phyloP scores from a whole-genome alignment of 2,329 filamentous ascomycete species.

The Calonectria fujianensis region DNA sequence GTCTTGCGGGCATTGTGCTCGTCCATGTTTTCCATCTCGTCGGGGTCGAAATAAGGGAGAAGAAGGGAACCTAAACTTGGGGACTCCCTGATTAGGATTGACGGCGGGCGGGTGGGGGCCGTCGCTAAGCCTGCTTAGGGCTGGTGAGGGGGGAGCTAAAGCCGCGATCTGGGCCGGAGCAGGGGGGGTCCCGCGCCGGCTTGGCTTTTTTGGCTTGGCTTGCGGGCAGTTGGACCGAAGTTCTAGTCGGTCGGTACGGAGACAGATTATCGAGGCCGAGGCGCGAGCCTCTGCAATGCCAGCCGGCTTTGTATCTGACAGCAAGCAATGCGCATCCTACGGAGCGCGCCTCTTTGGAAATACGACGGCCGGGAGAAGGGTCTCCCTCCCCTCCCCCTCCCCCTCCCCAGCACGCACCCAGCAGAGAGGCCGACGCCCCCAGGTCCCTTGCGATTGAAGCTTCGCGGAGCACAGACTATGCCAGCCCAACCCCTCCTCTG shows the following conservation, averaged over 20 bases:
- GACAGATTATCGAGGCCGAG: slow-evolving; percentile 17
- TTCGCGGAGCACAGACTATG: slow-evolving; percentile 17
- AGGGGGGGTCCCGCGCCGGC: slow-evolving; percentile 42
- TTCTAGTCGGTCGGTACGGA: slow-evolving; percentile 13
- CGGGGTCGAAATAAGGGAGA: slow-evolving; percentile 37
- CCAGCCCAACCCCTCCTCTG: slow-evolving; percentile 25
- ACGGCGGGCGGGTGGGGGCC: slow-evolving; percentile 40
- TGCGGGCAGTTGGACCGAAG: slow-evolving; percentile 19
- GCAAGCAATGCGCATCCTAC: background rate
- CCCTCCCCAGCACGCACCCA: too few species aligned
- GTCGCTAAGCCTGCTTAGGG: slow-evolving; percentile 42
- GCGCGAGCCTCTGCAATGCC: slow-evolving; percentile 12
- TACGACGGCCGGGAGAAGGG: background rate
- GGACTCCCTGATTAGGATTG: slow-evolving; percentile 49
- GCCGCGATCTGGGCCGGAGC: slow-evolving; percentile 49
- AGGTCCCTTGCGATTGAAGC: slow-evolving; percentile 10
- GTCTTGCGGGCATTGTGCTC: slow-evolving; percentile 24
- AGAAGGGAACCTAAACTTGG: slow-evolving; percentile 27
- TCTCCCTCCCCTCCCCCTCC: too few species aligned
- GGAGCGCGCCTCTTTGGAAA: background rate
- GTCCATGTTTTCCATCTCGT: slow-evolving; percentile 22
- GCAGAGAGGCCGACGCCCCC: background rate
- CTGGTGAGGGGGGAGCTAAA: slow-evolving; percentile 37
- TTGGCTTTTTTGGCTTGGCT: slow-evolving; percentile 44
- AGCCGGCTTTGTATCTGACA: background rate